Evolutionary conservation across 2,329 filamentous ascomycete genomes (phyloP), one percentile per base, ranked within the genome.

Genomic region (Aureobasidium namibiae): DNA sequence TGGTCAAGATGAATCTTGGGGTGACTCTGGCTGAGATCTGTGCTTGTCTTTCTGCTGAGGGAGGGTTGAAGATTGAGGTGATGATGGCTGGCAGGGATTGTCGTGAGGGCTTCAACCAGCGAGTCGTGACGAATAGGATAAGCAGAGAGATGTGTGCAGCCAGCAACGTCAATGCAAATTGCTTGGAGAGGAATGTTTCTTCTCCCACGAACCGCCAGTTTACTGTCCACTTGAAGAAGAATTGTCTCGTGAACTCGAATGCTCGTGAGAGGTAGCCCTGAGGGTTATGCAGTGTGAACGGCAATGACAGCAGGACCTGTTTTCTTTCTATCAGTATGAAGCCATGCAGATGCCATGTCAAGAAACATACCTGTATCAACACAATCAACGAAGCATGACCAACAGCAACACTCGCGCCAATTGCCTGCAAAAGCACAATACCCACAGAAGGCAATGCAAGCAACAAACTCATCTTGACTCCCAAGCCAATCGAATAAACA

Each of bases 141-240:
- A 96, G 79, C n/a, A 91, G 77, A 9, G 76, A 71, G 26, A 78
- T 76, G 70, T 96, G 90, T 59, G 83, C 69, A 1, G 73, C 78
- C 26, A 96, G 78, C 53, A 96, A 79, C 14, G 75, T 72, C 18
- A 86, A 66, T 26, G 90, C 83, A 69, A 96, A 95, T 1, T 75
- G 70, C 61, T 76, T 82, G 65, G 84, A 87, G 48, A 95, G 80
- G 67, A 99, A 99, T 0, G 76, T 73, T 7, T 88, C 82, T 73
- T 96, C 91, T 16, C 88, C 86, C n/a, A 96, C 75, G 71, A 97
- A 97, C 57, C 92, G 85, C 94, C 94, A 99, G 73, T 99, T 99
- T 65, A 99, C 94, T 0, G 94, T 99, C 94, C 94, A 99, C 74
- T 92, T 91, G 79, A 92, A 97, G 67, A 96, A 80, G 75, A 99